These are phyloP conservation scores for Aspergillus puulaauensis DNA, from an alignment of 2,329 filamentous ascomycete genomes.

Conservation along the genomic window DNA sequence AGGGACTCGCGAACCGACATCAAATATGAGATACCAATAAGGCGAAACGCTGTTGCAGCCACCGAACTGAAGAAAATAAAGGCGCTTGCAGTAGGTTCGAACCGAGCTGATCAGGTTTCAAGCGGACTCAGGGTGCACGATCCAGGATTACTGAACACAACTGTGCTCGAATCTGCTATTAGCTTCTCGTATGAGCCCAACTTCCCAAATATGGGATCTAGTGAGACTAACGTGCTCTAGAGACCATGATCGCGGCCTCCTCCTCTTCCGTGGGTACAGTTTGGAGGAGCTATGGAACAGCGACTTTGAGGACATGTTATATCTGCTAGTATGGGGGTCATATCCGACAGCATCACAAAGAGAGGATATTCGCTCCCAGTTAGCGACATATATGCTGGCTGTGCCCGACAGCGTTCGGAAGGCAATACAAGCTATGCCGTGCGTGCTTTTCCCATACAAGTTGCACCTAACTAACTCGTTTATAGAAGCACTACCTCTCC, in stretches of 20 bases:
- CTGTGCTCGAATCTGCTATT: slow-evolving; percentile 28
- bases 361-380: slow-evolving; percentile 15
- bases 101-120: slow-evolving; percentile 24
- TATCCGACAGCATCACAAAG: slow-evolving; percentile 25
- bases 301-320: slow-evolving; percentile 34
- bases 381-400: slow-evolving; percentile 23
- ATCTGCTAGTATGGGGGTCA: slow-evolving; percentile 31
- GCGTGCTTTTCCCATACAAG: not conserved
- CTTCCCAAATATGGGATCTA: not conserved
- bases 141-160: slow-evolving; percentile 35
- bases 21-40: slow-evolving; percentile 30
- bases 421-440: slow-evolving; percentile 28
- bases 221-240: slow-evolving; percentile 14
- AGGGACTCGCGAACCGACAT: slow-evolving; percentile 29
- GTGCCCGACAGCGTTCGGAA: slow-evolving; percentile 24
- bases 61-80: slow-evolving; percentile 30
- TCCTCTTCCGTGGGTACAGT: slow-evolving; percentile 31
- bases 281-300: slow-evolving; percentile 31
- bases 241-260: slow-evolving; percentile 26
- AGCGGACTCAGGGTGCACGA: slow-evolving; percentile 34
- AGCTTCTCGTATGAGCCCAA: slow-evolving; percentile 32
- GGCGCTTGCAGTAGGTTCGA: slow-evolving; percentile 9
- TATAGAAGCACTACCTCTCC: slow-evolving; percentile 16
- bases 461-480: not conserved
- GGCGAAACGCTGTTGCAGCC: slow-evolving; percentile 28